phyloP scores from a whole-genome alignment of 208 protist genomes.

The Wallacemonas rigidus region DNA sequence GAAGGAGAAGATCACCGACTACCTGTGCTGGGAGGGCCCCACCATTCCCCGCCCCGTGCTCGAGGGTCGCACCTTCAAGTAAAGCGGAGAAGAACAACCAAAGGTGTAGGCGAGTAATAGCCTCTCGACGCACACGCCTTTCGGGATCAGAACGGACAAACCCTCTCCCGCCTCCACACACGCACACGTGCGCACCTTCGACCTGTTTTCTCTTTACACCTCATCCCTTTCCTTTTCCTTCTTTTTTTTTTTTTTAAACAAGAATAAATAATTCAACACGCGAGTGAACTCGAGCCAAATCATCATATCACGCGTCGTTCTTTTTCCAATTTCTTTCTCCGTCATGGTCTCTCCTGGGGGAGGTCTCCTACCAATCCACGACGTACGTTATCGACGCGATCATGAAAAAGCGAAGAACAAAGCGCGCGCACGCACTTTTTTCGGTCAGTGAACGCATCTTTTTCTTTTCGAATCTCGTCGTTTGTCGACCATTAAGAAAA shows the following conservation, averaged over 20 bases:
- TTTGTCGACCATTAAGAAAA: not conserved
- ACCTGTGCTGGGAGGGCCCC: constrained; percentile 83
- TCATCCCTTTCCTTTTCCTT: constrained; percentile 10
- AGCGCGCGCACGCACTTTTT: too few relatives aligned
- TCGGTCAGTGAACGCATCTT: not conserved
- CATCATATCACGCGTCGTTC: too few relatives aligned
- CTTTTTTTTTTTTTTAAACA: constrained; percentile 22
- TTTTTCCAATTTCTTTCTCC: not conserved
- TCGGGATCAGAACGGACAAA: too few relatives aligned
- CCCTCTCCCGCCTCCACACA: too few relatives aligned
- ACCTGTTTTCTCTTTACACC: constrained; percentile 6
- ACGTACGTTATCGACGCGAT: too few relatives aligned
- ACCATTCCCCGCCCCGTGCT: constrained; percentile 76
- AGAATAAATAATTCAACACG: not conserved
- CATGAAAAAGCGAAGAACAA: too few relatives aligned
- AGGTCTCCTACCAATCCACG: too few relatives aligned
- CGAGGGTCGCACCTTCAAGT: constrained; percentile 82
- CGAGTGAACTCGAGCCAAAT: too few relatives aligned
- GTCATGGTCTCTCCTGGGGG: not conserved
- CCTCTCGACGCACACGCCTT: too few relatives aligned
- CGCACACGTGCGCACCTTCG: too few relatives aligned
- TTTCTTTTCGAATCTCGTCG: not conserved
- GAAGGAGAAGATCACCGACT: constrained; percentile 77
- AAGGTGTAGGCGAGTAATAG: too few relatives aligned
- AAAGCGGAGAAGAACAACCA: constrained; percentile 25